Evolutionary conservation across 2,329 filamentous ascomycete genomes (phyloP).

Genomic region (Xenoacremonium recifei): DNA sequence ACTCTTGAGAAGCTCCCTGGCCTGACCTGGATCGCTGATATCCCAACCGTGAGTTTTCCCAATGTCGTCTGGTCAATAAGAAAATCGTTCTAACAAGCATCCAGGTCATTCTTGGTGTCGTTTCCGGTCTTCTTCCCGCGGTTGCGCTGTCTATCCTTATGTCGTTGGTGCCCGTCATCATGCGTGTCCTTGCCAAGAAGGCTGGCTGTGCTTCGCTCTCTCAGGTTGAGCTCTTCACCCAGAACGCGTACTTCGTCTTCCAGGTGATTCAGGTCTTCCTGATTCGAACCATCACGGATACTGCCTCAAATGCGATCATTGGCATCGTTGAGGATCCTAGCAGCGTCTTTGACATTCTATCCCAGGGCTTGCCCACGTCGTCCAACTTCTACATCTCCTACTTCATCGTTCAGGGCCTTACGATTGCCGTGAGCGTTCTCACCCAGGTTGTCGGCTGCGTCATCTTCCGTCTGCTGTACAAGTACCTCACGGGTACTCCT

Average conservation of each 20-base stretch:
- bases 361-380: constrained; percentile 71
- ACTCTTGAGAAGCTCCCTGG: constrained; percentile 67
- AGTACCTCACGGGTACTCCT: constrained; percentile 72
- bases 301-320: constrained; percentile 67
- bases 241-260: constrained; percentile 90
- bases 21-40: constrained; percentile 68
- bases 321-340: constrained; percentile 63
- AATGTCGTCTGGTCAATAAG: not conserved
- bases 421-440: constrained; percentile 69
- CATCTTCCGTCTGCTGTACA: constrained; percentile 66
- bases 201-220: constrained; percentile 78
- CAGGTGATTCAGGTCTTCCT: constrained; percentile 94
- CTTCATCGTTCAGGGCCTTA: constrained; percentile 82
- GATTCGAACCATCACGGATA: constrained; percentile 77
- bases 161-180: constrained; percentile 71
- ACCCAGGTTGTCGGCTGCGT: constrained; percentile 67
- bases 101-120: constrained; percentile 65
- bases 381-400: constrained; percentile 95
- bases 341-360: constrained; percentile 62
- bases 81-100: constrained; percentile 3
- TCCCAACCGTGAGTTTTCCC: constrained; percentile 50
- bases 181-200: constrained; percentile 68
- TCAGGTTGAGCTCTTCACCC: constrained; percentile 81
- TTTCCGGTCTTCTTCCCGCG: constrained; percentile 80
- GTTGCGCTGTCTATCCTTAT: constrained; percentile 79